phyloP scores from a whole-genome alignment of 192 early-diverging fungal genomes.

The Linnemannia elongata region DNA sequence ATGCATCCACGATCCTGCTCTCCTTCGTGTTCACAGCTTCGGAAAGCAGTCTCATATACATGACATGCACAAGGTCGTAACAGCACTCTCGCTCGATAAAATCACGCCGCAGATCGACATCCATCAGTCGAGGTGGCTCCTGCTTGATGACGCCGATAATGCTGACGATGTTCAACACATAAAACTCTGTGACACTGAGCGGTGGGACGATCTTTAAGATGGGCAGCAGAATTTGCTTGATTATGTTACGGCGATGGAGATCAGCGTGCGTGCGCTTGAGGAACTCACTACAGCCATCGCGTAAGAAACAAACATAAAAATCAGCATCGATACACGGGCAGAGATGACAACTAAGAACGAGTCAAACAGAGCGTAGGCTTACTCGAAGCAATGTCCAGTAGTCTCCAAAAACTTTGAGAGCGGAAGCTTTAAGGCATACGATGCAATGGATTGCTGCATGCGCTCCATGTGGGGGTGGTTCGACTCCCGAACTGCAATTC shows the following conservation, averaged over 20 bases:
- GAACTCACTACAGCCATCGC: constrained; percentile 22
- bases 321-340: neutral
- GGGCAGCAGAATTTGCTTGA: constrained; percentile 65
- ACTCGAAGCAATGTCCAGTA: constrained; percentile 60
- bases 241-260: constrained; percentile 61
- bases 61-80: constrained; percentile 55
- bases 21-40: constrained; percentile 57
- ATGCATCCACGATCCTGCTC: constrained; percentile 55
- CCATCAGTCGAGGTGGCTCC: constrained; percentile 16
- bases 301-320: neutral
- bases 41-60: constrained; percentile 59
- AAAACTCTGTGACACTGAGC: constrained; percentile 63
- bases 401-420: constrained; percentile 56
- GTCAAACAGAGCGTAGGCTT: constrained; percentile 17
- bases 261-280: constrained; percentile 42
- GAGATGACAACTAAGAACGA: neutral
- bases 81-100: constrained; percentile 46
- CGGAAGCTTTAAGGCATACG: constrained; percentile 54
- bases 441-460: constrained; percentile 49
- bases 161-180: constrained; percentile 58
- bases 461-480: constrained; percentile 62
- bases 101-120: constrained; percentile 42
- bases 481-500: constrained; percentile 66
- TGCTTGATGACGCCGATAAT: constrained; percentile 67
- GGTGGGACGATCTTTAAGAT: constrained; percentile 61